Evolutionary conservation across 805 yeast genomes (phyloP), one percentile per base, ranked within the genome.

Genomic region (Teunomyces tritomae): DNA sequence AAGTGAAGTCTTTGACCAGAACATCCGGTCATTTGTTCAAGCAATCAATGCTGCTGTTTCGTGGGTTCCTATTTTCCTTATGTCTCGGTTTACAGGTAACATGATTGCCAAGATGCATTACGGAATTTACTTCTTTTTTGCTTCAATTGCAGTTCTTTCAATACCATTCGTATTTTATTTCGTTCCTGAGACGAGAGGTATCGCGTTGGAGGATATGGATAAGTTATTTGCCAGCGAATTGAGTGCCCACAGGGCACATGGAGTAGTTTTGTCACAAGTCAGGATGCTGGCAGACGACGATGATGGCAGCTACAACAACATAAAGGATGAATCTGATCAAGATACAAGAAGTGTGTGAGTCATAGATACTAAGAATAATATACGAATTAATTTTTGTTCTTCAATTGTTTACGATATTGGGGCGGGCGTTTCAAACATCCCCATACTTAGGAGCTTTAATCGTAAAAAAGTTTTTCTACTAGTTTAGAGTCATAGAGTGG

Each of bases 31-130:
- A 14, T 68, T 70, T 44, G 70, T 65, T 30, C 73, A 68, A 55
- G 71, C 72, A 47, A 66, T 69, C 47, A 68, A 68, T 52, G 71
- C 73, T 2, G 73, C 73, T 9, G 67, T 67, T 24, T 64, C 68
- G 32, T 68, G 73, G 74, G 63, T 68, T 24, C 72, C 73, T 8
- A 67, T 68, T 34, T 68, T 68, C 52, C 52, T 67, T 47, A 68
- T 68, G 73, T 62, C 70, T 2, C 47, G 73, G 29, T 62, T 56
- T 54, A 67, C 73, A 35, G 50, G 62, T 29, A 49, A 63, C 39
- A 69, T 69, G 73, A 68, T 69, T 41, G 63, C 50, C 32, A 53
- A 53, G 29, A 69, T 68, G 73, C 56, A 58, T 11, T 69, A 62
- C 49, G 73, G 73, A 2, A 65, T 67, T 46, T 68, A 68, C 58